Evolutionary conservation across 305 asterid species (phyloP).

Genomic region (Lippia alba): DNA sequence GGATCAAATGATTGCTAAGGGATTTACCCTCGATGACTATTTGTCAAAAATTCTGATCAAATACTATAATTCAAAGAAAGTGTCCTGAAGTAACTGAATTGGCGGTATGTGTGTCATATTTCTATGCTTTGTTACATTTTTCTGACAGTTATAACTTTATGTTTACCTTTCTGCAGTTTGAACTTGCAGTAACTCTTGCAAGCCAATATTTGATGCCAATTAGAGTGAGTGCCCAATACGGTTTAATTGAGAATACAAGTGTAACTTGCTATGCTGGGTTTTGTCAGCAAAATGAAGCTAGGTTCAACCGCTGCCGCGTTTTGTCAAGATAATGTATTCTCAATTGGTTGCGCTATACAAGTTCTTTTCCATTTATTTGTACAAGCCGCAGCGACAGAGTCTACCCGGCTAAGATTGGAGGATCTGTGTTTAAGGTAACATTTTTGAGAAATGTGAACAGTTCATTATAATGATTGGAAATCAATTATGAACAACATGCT

Average conservation of each 20-base stretch:
- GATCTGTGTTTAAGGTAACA: not conserved
- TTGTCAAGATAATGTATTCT: slow-evolving; percentile 14
- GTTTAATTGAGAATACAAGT: not conserved
- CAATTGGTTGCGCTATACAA: not conserved
- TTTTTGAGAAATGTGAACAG: not conserved
- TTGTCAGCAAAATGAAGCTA: slow-evolving; percentile 3
- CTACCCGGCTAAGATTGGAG: not conserved
- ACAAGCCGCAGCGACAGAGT: not conserved
- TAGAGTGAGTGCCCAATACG: not conserved
- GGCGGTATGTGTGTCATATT: slow-evolving; percentile 35
- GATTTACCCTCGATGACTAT: slow-evolving; percentile 84
- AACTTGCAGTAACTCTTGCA: slow-evolving; percentile 12
- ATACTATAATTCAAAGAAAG: slow-evolving; percentile 55
- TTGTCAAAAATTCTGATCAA: slow-evolving; percentile 67
- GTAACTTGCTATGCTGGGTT: not conserved
- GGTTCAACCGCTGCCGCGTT: slow-evolving; percentile 10
- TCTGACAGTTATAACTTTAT: slow-evolving; percentile 5
- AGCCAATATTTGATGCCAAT: not conserved
- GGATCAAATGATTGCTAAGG: slow-evolving; percentile 96
- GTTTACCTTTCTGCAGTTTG: slow-evolving; percentile 19
- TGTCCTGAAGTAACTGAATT: slow-evolving; percentile 36
- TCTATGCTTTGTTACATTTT: slow-evolving; percentile 11
- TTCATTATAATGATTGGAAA: slow-evolving; percentile 9
- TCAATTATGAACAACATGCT: slow-evolving; percentile 14
- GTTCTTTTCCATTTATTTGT: slow-evolving; percentile 18